Conservation (phyloP, 2,329 filamentous ascomycete genomes). For the Scedosporium dehoogii region DNA sequence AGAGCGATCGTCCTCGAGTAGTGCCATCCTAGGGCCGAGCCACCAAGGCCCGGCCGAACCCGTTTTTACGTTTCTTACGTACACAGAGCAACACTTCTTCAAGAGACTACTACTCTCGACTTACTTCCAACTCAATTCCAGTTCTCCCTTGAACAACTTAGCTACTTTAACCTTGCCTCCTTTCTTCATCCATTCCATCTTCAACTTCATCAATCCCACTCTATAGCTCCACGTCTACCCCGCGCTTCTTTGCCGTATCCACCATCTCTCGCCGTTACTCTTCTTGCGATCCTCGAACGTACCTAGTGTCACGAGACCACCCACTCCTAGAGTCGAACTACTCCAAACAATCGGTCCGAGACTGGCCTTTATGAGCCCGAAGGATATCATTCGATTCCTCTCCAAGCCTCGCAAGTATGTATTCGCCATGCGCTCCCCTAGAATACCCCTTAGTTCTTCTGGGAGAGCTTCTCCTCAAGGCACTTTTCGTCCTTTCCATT, state of each 20-base stretch:
- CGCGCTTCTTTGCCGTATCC: not conserved
- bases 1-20: not conserved
- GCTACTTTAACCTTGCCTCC: not conserved
- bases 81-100: not conserved
- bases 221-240: too few species aligned
- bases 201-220: not conserved
- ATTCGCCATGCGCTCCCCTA: constrained; percentile 12
- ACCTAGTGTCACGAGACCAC: not conserved
- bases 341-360: not conserved
- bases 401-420: constrained; percentile 88
- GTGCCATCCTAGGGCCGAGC: not conserved
- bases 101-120: not conserved
- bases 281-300: not conserved
- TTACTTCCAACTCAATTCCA: not conserved
- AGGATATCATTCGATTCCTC: constrained; percentile 84
- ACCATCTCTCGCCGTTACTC: not conserved
- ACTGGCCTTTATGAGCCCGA: constrained; percentile 62
- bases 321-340: not conserved
- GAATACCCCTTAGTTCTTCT: constrained; percentile 5
- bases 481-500: not conserved
- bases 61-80: not conserved
- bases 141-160: not conserved
- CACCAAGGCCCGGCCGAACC: not conserved
- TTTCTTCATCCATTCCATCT: not conserved
- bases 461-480: not conserved